phyloP scores from a whole-genome alignment of 2,329 filamentous ascomycete genomes.

The Aspergillus niger region DNA sequence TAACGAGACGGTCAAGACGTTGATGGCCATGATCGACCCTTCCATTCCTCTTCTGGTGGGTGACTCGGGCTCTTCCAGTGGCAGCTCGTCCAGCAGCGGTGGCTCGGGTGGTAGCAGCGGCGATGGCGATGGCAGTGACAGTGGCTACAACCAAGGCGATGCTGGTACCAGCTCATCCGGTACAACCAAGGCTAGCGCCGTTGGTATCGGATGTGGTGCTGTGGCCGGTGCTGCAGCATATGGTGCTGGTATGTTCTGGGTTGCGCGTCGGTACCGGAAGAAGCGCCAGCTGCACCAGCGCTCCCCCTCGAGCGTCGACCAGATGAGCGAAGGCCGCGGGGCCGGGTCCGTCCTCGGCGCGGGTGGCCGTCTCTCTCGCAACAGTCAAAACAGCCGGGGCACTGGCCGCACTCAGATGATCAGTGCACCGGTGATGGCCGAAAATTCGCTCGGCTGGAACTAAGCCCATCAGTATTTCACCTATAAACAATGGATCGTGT shows the following conservation, averaged over 20 bases:
- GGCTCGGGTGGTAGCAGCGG: conserved; percentile 47
- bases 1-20: conserved; percentile 64
- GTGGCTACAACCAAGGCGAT: conserved; percentile 43
- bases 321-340: conserved; percentile 68
- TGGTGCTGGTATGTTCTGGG: conserved; percentile 90
- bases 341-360: conserved; percentile 40
- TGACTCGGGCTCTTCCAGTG: conserved; percentile 49
- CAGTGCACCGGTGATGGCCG: conserved; percentile 84
- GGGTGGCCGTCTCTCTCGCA: conserved; percentile 49
- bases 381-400: conserved; percentile 67
- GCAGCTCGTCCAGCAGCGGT: conserved; percentile 27
- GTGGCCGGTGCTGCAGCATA: conserved; percentile 81
- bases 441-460: conserved; percentile 96
- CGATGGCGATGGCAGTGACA: conserved; percentile 42
- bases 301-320: conserved; percentile 66
- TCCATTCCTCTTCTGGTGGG: conserved; percentile 69
- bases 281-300: conserved; percentile 77
- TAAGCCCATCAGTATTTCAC: conserved; percentile 49
- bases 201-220: conserved; percentile 73
- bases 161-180: conserved; percentile 52
- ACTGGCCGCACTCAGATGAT: conserved; percentile 72
- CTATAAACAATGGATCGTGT: conserved; percentile 8
- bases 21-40: conserved; percentile 82
- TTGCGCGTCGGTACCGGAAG: conserved; percentile 87
- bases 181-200: conserved; percentile 50